Percentiles rank a stretch among this genome's conserved stretches.
Conservation (phyloP, 179 eudicot species). For the Carnegiea gigantea region DNA sequence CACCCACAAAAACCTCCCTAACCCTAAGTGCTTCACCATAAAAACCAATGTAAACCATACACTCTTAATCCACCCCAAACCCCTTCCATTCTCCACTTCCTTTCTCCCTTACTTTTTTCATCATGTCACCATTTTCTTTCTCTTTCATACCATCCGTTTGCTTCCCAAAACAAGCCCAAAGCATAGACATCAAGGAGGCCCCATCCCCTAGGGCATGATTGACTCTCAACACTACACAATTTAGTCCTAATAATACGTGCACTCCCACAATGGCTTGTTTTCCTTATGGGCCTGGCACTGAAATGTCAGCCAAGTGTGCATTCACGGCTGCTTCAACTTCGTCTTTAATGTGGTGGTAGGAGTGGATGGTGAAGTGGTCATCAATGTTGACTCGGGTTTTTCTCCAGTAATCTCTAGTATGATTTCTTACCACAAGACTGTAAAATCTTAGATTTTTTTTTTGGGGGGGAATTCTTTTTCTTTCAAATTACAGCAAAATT, state of each 20-base stretch:
- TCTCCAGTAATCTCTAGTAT: slow-evolving; percentile 28
- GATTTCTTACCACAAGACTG: slow-evolving; percentile 48
- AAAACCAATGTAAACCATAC: slow-evolving; percentile 45
- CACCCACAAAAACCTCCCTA: slow-evolving; percentile 46
- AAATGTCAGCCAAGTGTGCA: slow-evolving; percentile 24
- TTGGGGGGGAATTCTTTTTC: slow-evolving; percentile 19
- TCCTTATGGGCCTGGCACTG: slow-evolving; percentile 32
- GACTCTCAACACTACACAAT: slow-evolving; percentile 36
- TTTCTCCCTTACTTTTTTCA: not conserved
- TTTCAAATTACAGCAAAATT: too few relatives aligned
- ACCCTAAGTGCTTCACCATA: slow-evolving; percentile 26
- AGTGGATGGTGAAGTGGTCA: slow-evolving; percentile 27
- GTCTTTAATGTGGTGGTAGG: not conserved
- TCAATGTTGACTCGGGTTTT: slow-evolving; percentile 27
- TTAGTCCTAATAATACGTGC: slow-evolving; percentile 25
- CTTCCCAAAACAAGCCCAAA: slow-evolving; percentile 28
- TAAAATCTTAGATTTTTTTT: slow-evolving; percentile 59
- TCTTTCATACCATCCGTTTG: not conserved
- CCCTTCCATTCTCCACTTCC: not conserved
- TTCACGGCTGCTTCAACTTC: slow-evolving; percentile 16
- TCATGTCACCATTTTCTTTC: not conserved
- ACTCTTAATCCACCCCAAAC: slow-evolving; percentile 31
- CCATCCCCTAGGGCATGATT: slow-evolving; percentile 40
- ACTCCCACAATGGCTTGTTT: slow-evolving; percentile 39
- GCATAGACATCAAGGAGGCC: slow-evolving; percentile 37